Percentiles rank a stretch among this genome's conserved stretches.
These are phyloP conservation scores for Gracilaria caudata DNA, from an alignment of 23 red algal genomes.

Conservation along the genomic window DNA sequence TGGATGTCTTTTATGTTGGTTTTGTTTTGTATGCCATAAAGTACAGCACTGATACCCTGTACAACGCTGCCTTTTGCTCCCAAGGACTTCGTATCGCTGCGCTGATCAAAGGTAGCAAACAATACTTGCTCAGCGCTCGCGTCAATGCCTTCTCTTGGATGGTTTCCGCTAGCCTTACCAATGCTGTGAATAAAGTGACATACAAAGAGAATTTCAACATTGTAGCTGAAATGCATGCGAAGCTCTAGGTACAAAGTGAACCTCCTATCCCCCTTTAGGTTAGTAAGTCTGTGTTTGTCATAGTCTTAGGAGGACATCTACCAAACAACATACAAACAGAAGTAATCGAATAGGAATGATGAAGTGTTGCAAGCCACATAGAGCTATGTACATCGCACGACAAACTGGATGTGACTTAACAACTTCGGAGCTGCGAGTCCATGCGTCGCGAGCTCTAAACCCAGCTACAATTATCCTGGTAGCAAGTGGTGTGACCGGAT, in stretches of 20 bases:
- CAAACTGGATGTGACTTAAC: conserved; percentile 2
- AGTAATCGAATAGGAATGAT: conserved; percentile 18
- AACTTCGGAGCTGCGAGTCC: neutral
- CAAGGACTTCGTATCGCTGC: too few relatives aligned
- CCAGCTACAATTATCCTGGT: neutral
- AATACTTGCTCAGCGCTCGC: neutral
- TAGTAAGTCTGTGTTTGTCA: neutral
- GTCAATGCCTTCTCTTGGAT: neutral
- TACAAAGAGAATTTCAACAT: neutral
- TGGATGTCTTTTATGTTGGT: too few relatives aligned
- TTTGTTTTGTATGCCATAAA: too few relatives aligned
- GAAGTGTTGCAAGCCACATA: neutral
- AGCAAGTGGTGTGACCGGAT: neutral
- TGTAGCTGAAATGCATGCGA: neutral
- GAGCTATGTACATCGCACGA: conserved; percentile 12
- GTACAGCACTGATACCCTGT: too few relatives aligned
- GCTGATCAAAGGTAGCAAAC: too few relatives aligned
- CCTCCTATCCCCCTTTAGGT: neutral
- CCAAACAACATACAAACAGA: conserved; percentile 4
- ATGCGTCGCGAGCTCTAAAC: neutral
- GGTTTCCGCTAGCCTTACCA: too few relatives aligned
- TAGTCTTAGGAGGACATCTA: neutral
- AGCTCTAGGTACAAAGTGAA: neutral
- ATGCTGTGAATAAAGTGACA: neutral
- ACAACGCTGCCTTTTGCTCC: too few relatives aligned